A percentile compares a stretch with the other conserved stretches of the same genome.
These are phyloP conservation scores for Boletus pseudo-olivaceus DNA, from an alignment of 768 basidiomycete genomes.

Conservation along the genomic window DNA sequence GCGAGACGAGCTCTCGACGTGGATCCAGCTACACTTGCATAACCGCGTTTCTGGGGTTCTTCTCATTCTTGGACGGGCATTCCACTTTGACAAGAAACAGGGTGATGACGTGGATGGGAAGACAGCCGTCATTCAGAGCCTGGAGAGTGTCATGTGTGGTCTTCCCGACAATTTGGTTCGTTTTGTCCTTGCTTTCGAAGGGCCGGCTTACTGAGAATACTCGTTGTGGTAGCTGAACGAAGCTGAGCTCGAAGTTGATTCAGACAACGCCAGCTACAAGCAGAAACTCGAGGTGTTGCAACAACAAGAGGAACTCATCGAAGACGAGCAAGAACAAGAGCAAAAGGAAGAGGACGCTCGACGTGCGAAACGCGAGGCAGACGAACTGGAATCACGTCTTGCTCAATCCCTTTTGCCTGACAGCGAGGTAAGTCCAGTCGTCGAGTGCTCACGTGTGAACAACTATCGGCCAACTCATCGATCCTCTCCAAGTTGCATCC, in stretches of 20 bases:
- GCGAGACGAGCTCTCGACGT: slow-evolving; percentile 84
- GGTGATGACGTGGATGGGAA: slow-evolving; percentile 81
- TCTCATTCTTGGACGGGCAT: slow-evolving; percentile 90
- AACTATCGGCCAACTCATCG: not conserved
- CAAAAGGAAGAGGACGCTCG: slow-evolving; percentile 93
- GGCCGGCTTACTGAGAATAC: not conserved
- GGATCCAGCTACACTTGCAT: slow-evolving; percentile 90
- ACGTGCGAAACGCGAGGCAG: slow-evolving; percentile 75
- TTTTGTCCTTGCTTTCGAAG: slow-evolving; percentile 3
- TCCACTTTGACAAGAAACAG: slow-evolving; percentile 81
- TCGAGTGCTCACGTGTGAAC: not conserved
- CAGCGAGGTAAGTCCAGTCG: slow-evolving; percentile 59
- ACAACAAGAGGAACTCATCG: slow-evolving; percentile 98
- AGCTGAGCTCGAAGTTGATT: slow-evolving; percentile 94
- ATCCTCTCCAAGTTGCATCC: slow-evolving; percentile 49
- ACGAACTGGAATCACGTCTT: slow-evolving; percentile 72
- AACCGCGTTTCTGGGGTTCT: slow-evolving; percentile 92
- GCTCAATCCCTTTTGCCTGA: slow-evolving; percentile 86
- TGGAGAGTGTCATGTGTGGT: slow-evolving; percentile 89
- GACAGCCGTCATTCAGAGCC: slow-evolving; percentile 68
- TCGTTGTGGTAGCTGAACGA: slow-evolving; percentile 74
- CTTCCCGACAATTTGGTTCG: slow-evolving; percentile 91
- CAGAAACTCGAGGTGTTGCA: slow-evolving; percentile 97
- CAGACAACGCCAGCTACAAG: slow-evolving; percentile 92
- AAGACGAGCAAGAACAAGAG: slow-evolving; percentile 98